These are phyloP conservation scores for Galeopsis tetrahit DNA, from an alignment of 257 asterid species.

Conservation along the genomic window DNA sequence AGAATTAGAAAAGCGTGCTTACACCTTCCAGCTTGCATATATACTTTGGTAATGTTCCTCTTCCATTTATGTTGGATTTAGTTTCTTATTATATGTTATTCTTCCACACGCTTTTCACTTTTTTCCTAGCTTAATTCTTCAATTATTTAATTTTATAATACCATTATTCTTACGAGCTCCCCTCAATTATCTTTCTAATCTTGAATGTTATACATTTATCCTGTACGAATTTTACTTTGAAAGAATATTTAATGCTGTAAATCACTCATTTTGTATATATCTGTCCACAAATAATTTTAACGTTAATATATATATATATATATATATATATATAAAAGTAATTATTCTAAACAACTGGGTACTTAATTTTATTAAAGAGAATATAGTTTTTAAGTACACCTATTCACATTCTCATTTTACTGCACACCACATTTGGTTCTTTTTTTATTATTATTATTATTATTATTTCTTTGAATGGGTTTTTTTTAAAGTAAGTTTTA, in stretches of 20 bases:
- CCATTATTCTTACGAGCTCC: neutral
- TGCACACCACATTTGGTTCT: too few relatives aligned
- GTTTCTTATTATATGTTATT: neutral
- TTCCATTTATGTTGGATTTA: constrained; percentile 24
- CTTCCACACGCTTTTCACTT: neutral
- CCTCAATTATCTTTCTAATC: neutral
- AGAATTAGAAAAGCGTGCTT: constrained; percentile 32
- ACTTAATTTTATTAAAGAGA: too few relatives aligned
- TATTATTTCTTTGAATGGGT: too few relatives aligned
- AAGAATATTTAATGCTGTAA: neutral
- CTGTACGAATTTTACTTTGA: neutral
- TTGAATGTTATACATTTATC: neutral
- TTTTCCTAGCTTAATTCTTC: neutral
- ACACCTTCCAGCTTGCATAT: constrained; percentile 26
- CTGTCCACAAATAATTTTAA: too few relatives aligned
- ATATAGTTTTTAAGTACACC: too few relatives aligned
- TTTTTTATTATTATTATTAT: too few relatives aligned
- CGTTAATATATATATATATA: too few relatives aligned
- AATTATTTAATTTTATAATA: too few relatives aligned
- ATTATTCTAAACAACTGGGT: too few relatives aligned
- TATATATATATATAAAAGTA: too few relatives aligned
- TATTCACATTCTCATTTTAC: too few relatives aligned
- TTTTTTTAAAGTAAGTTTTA: too few relatives aligned
- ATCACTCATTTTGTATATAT: neutral
- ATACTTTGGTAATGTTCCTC: constrained; percentile 23